Base-by-base conservation (phyloP, 2,329 filamentous ascomycete species). In the Pezicula radicicola region DNA sequence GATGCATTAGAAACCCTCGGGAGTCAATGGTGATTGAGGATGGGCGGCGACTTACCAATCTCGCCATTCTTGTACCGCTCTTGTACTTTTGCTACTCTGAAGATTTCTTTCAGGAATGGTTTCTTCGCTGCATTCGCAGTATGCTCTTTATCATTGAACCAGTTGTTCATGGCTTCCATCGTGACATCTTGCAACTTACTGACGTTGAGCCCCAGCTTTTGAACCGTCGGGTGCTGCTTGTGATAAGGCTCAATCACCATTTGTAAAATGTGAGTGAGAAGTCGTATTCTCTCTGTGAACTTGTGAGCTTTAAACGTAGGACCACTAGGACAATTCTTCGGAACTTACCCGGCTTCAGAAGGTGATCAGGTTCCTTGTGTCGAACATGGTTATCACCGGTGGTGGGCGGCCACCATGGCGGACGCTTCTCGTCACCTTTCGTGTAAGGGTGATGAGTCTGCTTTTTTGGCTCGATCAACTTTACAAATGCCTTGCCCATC, bases 401-500 rank as follows among this genome's bases (percentile, higher is more conserved):
- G 70, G 63, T 78, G 74, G 2, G 47, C 8, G 84, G 84, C 85
- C 85, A 88, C 85, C 85, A 88, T 48, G 79, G 78, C 0, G 84
- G 83, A 1, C 79, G 79, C 58, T 81, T 83, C 30, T 78, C 77
- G 43, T 85, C 78, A 30, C 78, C 80, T n/a, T 77, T 75, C 1
- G 84, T 87, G 62, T 91, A 91, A 0, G 88, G 87, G 60, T 88
- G 83, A 16, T 81, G 85, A 0, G 85, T 85, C 67, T 90, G 87
- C 67, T 91, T 91, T 69, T 88, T 89, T 0, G 88, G 88, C 60
- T 88, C 86, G 2, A 91, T 81, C 2, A 82, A 76, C 63, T 89
- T 89, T 53, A 91, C 84, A 81, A 87, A 91, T 10, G 81, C 84
- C 66, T 91, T 91, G 33, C 83, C 83, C 48, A 91, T 84, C 25